A percentile compares a stretch with the other conserved stretches of the same genome.
Evolutionary conservation across 139 green algal species (phyloP).

Genomic region (Auxenochlorella pyrenoidosa): DNA sequence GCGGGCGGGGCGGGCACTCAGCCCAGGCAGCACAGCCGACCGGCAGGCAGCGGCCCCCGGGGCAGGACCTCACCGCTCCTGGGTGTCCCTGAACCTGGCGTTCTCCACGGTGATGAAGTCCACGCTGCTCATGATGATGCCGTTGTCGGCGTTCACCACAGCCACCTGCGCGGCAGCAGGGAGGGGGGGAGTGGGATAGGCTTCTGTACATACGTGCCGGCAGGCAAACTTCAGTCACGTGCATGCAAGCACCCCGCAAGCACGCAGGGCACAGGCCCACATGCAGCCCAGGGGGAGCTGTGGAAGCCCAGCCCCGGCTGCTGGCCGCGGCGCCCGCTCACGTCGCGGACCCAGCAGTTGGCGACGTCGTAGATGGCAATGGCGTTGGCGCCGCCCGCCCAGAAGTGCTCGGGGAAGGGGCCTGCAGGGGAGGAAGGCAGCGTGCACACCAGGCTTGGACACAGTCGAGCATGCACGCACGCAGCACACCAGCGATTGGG

Average conservation of each 20-base stretch:
- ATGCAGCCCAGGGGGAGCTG: too few species aligned
- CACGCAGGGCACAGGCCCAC: too few species aligned
- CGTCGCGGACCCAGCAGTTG: conserved; percentile 25
- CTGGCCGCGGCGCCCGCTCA: background rate
- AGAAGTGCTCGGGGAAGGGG: conserved; percentile 23
- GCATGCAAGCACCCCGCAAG: too few species aligned
- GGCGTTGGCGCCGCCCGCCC: conserved; percentile 7
- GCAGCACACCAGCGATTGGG: too few species aligned
- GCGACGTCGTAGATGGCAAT: conserved; percentile 29
- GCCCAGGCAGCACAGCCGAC: background rate
- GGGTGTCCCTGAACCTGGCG: background rate
- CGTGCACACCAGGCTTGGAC: too few species aligned
- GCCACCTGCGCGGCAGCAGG: background rate
- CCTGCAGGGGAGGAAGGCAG: too few species aligned
- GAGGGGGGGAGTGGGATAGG: background rate
- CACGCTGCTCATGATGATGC: background rate
- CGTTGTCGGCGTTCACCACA: conserved; percentile 10
- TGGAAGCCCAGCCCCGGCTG: too few species aligned
- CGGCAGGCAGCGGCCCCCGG: background rate
- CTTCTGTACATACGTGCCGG: too few species aligned
- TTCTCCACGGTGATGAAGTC: conserved; percentile 15
- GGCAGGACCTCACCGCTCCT: background rate
- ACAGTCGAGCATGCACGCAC: too few species aligned
- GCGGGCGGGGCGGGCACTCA: too few species aligned
- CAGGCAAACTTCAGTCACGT: too few species aligned